Evolutionary conservation across 2,329 filamentous ascomycete genomes (phyloP).

Genomic region (Aspergillus pseudonomiae): DNA sequence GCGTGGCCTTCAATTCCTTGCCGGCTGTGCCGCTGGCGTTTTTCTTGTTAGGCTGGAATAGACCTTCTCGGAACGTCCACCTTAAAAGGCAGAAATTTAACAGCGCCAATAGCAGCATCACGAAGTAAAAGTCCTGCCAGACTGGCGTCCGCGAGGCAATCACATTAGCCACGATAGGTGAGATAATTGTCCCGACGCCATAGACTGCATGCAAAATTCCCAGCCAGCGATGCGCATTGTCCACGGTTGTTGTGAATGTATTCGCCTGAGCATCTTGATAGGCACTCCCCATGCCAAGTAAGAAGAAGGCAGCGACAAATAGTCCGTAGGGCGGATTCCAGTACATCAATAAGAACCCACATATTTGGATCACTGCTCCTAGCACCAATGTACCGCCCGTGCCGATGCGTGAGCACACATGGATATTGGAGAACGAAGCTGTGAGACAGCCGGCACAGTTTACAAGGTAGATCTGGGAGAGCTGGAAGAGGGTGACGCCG

Average conservation of each 20-base stretch:
- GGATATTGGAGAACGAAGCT: conserved; percentile 28
- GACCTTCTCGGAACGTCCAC: conserved; percentile 24
- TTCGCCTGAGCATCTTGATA: conserved; percentile 28
- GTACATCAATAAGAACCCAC: conserved; percentile 27
- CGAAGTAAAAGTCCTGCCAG: conserved; percentile 27
- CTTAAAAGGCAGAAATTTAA: conserved; percentile 17
- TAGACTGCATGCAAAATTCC: conserved; percentile 27
- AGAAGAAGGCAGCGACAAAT: conserved; percentile 25
- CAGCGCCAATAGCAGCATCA: conserved; percentile 18
- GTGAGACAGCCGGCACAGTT: conserved; percentile 25
- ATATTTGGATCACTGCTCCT: conserved; percentile 21
- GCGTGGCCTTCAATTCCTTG: conserved; percentile 21
- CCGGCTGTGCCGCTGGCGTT: conserved; percentile 24
- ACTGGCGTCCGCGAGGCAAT: conserved; percentile 24
- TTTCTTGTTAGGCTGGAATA: conserved; percentile 24
- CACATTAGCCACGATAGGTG: conserved; percentile 25
- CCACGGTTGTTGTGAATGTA: conserved; percentile 24
- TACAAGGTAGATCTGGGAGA: conserved; percentile 28
- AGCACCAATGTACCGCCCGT: conserved; percentile 28
- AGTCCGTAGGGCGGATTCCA: conserved; percentile 25
- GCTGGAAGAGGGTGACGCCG: conserved; percentile 22
- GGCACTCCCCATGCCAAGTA: conserved; percentile 25
- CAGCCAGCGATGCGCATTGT: conserved; percentile 28
- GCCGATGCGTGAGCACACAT: conserved; percentile 26
- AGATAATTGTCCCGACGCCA: conserved; percentile 25